These are phyloP conservation scores for Cryptosporidium canis DNA, from an alignment of 169 alveolate genomes.

Conservation along the genomic window DNA sequence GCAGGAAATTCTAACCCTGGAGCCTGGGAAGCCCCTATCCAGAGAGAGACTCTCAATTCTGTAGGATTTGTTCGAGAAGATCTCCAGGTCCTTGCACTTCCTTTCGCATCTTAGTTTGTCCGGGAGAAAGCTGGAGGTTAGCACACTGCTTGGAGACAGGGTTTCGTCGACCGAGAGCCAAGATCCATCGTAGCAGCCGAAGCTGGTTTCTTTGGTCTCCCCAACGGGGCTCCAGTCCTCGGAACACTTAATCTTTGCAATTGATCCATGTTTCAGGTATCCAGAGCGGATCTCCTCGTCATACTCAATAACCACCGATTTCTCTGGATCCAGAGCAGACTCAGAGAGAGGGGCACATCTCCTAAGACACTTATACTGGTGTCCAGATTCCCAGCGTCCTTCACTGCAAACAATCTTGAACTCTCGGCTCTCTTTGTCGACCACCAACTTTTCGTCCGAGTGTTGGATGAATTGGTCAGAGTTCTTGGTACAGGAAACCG, in stretches of 20 bases:
- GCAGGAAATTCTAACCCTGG: slow-evolving; percentile 37
- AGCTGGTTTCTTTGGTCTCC: not conserved
- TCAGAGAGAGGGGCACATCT: slow-evolving; percentile 32
- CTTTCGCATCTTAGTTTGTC: slow-evolving; percentile 20
- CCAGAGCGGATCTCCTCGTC: not conserved
- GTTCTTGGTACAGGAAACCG: slow-evolving; percentile 17
- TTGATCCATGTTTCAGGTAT: slow-evolving; percentile 23
- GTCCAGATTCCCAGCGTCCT: slow-evolving; percentile 52
- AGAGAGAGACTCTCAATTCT: not conserved
- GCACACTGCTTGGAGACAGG: not conserved
- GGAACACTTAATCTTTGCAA: slow-evolving; percentile 53
- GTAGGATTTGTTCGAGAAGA: slow-evolving; percentile 53
- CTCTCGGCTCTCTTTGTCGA: slow-evolving; percentile 14
- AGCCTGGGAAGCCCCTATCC: slow-evolving; percentile 12
- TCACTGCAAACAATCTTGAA: slow-evolving; percentile 15
- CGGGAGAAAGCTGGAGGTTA: not conserved
- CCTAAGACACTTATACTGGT: slow-evolving; percentile 14
- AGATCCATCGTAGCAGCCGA: slow-evolving; percentile 44
- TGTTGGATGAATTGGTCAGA: slow-evolving; percentile 22
- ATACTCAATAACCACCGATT: not conserved
- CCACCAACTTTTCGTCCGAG: not conserved
- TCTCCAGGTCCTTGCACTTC: slow-evolving; percentile 29
- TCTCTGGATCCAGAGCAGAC: not conserved
- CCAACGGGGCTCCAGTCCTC: slow-evolving; percentile 45
- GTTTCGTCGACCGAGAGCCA: slow-evolving; percentile 1